These are phyloP conservation scores for Usnea hakonensis DNA, from an alignment of 495 filamentous ascomycete species.

Conservation along the genomic window DNA sequence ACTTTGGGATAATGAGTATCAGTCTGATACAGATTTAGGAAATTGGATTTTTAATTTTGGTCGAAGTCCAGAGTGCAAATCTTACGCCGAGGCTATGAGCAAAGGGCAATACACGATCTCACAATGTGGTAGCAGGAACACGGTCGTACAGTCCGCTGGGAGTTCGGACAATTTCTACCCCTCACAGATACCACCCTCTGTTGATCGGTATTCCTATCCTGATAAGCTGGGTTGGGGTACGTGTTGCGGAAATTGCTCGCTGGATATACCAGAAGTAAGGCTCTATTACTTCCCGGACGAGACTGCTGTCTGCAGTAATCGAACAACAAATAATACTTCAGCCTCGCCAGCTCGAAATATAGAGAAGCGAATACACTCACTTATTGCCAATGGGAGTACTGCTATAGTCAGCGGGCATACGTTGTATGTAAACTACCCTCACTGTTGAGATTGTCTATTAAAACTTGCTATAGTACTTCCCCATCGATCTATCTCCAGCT, in stretches of 20 bases:
- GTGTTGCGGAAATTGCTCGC: slow-evolving; percentile 6
- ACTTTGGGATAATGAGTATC: too few species aligned
- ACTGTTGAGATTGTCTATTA: background rate
- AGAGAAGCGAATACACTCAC: slow-evolving; percentile 1
- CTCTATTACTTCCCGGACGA: slow-evolving; percentile 11
- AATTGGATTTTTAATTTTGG: slow-evolving; percentile 4
- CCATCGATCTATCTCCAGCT: slow-evolving; percentile 17
- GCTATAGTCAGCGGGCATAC: slow-evolving; percentile 12
- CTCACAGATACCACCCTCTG: background rate
- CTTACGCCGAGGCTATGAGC: background rate
- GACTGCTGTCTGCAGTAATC: background rate
- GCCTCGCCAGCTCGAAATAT: background rate
- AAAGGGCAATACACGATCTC: background rate
- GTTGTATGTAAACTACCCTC: slow-evolving; percentile 5
- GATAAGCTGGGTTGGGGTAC: background rate
- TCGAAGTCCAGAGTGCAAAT: slow-evolving; percentile 6
- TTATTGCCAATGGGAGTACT: slow-evolving; percentile 1
- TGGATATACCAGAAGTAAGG: slow-evolving; percentile 1
- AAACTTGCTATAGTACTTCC: slow-evolving; percentile 9
- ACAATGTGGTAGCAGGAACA: background rate
- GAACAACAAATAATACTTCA: background rate
- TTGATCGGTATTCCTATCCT: background rate
- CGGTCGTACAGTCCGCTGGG: background rate
- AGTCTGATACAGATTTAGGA: too few species aligned
- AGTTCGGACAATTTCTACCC: background rate